A percentile compares a stretch with the other conserved stretches of the same genome.
Conservation (phyloP, 1,139 yeast species). For the Candida sanyaensis region DNA sequence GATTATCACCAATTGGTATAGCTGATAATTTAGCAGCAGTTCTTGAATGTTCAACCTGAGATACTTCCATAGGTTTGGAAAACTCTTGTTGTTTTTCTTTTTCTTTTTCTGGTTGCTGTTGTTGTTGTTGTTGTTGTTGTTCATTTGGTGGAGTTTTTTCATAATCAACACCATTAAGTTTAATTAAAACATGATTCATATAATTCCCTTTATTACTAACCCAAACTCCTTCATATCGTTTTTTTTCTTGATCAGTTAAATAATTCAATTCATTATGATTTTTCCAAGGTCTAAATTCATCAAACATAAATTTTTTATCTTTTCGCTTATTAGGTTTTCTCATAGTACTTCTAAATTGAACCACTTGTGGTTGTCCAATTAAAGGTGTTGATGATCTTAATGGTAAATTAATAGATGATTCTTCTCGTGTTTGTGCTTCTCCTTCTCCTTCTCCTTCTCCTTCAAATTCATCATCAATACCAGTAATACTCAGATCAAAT, state of each 20-base stretch:
- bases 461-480: constrained; percentile 10
- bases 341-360: constrained; percentile 66
- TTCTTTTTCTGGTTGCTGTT: too few species aligned
- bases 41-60: constrained; percentile 23
- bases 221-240: constrained; percentile 92
- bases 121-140: too few species aligned
- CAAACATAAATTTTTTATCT: constrained; percentile 54
- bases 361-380: constrained; percentile 21
- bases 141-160: constrained; percentile 11
- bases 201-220: constrained; percentile 79
- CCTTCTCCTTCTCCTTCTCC: too few species aligned
- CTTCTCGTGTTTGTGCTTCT: constrained; percentile 6
- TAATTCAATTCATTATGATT: constrained; percentile 66
- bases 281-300: constrained; percentile 96
- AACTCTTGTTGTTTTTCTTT: constrained; percentile 10
- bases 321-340: constrained; percentile 52
- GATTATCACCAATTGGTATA: constrained; percentile 16
- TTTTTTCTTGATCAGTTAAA: constrained; percentile 72
- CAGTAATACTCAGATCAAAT: constrained; percentile 17
- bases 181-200: constrained; percentile 42
- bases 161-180: constrained; percentile 31
- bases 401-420: constrained; percentile 7
- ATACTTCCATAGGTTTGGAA: too few species aligned
- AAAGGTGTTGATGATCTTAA: constrained; percentile 18
- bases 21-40: constrained; percentile 36